Evolutionary conservation across 2,329 filamentous ascomycete genomes (phyloP), one percentile per base, ranked within the genome.

Genomic region (Fusarium sp.): DNA sequence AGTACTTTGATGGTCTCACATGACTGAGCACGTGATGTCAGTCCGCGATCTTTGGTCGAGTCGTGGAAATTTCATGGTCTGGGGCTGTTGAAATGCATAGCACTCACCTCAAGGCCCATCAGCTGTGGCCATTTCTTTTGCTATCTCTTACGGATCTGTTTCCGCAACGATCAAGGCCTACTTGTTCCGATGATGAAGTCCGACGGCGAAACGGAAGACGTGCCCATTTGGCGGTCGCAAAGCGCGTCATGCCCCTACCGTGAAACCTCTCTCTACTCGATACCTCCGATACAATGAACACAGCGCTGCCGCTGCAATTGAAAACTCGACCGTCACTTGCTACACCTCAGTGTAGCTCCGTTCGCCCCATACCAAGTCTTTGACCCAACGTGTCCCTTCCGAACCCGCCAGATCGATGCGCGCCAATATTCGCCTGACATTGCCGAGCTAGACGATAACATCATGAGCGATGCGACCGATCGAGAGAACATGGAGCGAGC

Each of bases 141-240:
- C 18, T 8, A 26, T 8, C 18, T 15, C 6, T 52, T 6, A 18
- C 34, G 1, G 32, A 15, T 14, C 1, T 1, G 3, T 34, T 34
- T 34, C 14, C 1, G 0, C 32, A 34, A 34, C 14, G 32, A 34
- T 1, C 14, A 8, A 6, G 4, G 18, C 8, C n/a, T 15, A 8
- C 0, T 2, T 0, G 14, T 14, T 3, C 12, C 12, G 7, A 6
- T 0, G 17, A 36, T 6, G 12, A 52, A 26, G 12, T 1, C 12
- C 32, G 5, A 6, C 10, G 1, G 13, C 5, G 13, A 9, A 7
- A 17, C 24, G 2, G 10, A 28, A 11, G 15, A 28, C 24, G 32
- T 18, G 34, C 20, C 8, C 20, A 28, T 8, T 26, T 7, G 5
- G 2, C 8, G 14, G 4, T 20, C 1, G 3, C 5, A 5, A 28